A percentile compares a stretch with the other conserved stretches of the same genome.
Evolutionary conservation across 805 yeast genomes (phyloP).

Genomic region (Pichia phayaonensis): DNA sequence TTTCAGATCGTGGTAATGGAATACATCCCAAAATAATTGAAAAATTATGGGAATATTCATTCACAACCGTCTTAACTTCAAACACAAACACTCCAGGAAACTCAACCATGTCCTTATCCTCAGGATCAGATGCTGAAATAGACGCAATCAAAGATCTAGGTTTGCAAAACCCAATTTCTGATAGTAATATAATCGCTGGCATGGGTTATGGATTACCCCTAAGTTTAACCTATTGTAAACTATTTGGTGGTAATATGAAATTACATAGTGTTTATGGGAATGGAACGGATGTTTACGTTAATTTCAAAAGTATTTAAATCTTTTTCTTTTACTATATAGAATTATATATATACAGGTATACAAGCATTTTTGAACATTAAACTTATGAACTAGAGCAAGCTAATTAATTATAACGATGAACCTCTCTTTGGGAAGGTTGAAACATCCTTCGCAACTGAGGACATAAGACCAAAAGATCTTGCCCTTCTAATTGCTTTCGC

Average conservation of each 20-base stretch:
- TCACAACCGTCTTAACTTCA: slow-evolving; percentile 59
- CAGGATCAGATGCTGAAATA: slow-evolving; percentile 19
- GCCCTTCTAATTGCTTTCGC: slow-evolving; percentile 76
- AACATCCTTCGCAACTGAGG: slow-evolving; percentile 62
- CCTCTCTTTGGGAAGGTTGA: slow-evolving; percentile 31
- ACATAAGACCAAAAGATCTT: slow-evolving; percentile 70
- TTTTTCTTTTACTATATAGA: too few species aligned
- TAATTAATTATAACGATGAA: slow-evolving; percentile 13
- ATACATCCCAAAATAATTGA: slow-evolving; percentile 58
- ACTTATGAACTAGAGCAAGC: too few species aligned
- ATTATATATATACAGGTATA: neutral
- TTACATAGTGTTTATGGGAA: slow-evolving; percentile 66
- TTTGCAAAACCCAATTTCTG: slow-evolving; percentile 27
- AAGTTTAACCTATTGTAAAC: slow-evolving; percentile 64
- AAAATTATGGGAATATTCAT: slow-evolving; percentile 79
- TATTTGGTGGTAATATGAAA: slow-evolving; percentile 63
- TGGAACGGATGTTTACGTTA: slow-evolving; percentile 73
- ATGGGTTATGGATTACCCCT: slow-evolving; percentile 95
- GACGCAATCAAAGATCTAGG: slow-evolving; percentile 40
- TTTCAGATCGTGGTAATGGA: slow-evolving; percentile 88
- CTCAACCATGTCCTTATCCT: slow-evolving; percentile 28
- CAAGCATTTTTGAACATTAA: too few species aligned
- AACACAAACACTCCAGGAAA: neutral
- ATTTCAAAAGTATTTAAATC: slow-evolving; percentile 29
- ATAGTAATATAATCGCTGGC: slow-evolving; percentile 63